Base-by-base conservation (phyloP, 495 filamentous ascomycete genomes). In the Astrothelium macrocarpum region DNA sequence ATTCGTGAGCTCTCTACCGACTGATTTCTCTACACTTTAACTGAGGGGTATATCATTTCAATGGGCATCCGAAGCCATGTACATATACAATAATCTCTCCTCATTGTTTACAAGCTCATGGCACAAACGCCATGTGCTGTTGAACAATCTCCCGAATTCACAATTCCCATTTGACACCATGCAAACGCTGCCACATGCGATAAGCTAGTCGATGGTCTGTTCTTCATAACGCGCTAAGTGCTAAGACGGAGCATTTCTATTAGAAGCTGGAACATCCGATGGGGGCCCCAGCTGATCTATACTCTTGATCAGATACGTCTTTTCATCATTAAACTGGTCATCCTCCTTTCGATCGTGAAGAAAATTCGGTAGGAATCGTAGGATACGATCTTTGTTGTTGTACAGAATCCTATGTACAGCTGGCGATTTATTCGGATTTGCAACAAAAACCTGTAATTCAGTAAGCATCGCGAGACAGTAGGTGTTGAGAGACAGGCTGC, bases 271-370 rank as follows among this genome's bases (percentile, higher is more conserved):
- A 3, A 29, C 16, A 26, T 60, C 36, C 36, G 59, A 20, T 16
- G 84, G 78, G 10, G 89, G 87, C 73, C 49, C 49, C 29, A 94
- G 80, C 49, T 87, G 84, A 71, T 87, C 84, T 65, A 99, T 96
- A 74, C 96, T 91, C 73, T 94, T 92, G 66, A 97, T 91, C 63
- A 97, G 76, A 71, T 96, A 99, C 67, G 90, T 91, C 72, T 96
- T 89, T 82, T 99, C 95, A 70, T 99, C 95, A 62, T 89, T 91
- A 74, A 99, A 99, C 74, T 99, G 95, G 71, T 97, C 95, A 73
- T 99, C 95, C 59, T 99, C 95, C 11, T 89, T 95, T 56, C 95
- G 82, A 70, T 99, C 95, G 70, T 95, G 93, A 29, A 97, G 77
- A 73, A 99, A 99, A 63, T 86, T 87, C 5, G 89, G 88, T 59